Percentiles rank a stretch among this genome's conserved stretches.
Evolutionary conservation across 1,284 basidiomycete species (phyloP).

Genomic region (Moesziomyces parantarcticus): DNA sequence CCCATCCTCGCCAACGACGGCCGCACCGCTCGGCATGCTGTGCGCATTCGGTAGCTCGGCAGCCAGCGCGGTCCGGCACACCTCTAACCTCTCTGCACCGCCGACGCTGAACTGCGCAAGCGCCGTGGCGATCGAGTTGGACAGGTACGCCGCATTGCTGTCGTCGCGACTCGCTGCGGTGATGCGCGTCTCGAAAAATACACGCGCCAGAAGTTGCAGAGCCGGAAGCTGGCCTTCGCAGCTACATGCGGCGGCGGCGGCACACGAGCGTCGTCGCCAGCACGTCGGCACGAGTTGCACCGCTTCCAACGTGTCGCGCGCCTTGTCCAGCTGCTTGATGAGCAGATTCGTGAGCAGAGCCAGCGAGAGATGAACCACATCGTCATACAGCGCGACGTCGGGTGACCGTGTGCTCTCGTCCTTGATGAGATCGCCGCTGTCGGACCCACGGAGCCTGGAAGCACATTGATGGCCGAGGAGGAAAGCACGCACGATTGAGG

Average conservation of each 20-base stretch:
- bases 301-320: slow-evolving; percentile 18
- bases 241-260: not conserved
- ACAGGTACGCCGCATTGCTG: slow-evolving; percentile 39
- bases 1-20: slow-evolving; percentile 14
- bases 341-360: slow-evolving; percentile 44
- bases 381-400: slow-evolving; percentile 21
- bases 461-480: slow-evolving; percentile 27
- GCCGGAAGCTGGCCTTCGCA: slow-evolving; percentile 15
- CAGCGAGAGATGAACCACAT: slow-evolving; percentile 44
- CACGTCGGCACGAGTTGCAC: slow-evolving; percentile 16
- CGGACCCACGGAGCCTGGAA: slow-evolving; percentile 1
- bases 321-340: slow-evolving; percentile 44
- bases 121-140: slow-evolving; percentile 50
- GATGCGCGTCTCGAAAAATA: slow-evolving; percentile 33
- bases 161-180: slow-evolving; percentile 27
- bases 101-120: slow-evolving; percentile 45
- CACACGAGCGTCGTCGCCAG: slow-evolving; percentile 25
- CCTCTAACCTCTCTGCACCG: slow-evolving; percentile 1
- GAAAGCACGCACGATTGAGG: slow-evolving; percentile 24
- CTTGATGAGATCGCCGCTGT: no score
- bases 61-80: slow-evolving; percentile 16
- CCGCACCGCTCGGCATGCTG: not conserved
- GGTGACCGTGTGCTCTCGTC: not conserved
- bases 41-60: slow-evolving; percentile 7
- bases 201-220: slow-evolving; percentile 20